phyloP scores from a whole-genome alignment of 164 flowering plant genomes.

The Liquidambar formosana region DNA sequence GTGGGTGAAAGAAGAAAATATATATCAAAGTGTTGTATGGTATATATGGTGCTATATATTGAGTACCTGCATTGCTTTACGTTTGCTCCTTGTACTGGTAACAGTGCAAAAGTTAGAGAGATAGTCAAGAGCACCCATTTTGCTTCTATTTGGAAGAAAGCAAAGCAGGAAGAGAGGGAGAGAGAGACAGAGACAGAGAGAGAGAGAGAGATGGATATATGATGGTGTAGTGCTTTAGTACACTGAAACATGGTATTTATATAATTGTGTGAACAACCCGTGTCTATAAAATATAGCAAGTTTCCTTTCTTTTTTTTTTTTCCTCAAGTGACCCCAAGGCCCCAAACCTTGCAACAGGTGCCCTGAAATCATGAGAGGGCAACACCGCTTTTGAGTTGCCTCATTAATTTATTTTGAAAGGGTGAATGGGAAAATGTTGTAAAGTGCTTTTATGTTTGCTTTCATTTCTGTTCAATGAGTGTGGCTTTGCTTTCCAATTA shows the following conservation, averaged over 20 bases:
- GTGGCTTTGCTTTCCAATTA: constrained; percentile 28
- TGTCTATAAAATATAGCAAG: not conserved
- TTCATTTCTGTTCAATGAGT: constrained; percentile 28
- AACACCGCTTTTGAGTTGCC: constrained; percentile 7
- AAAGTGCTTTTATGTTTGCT: constrained; percentile 43
- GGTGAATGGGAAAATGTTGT: constrained; percentile 22
- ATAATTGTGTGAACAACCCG: not conserved
- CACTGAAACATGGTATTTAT: constrained; percentile 14
- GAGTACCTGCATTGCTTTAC: constrained; percentile 67
- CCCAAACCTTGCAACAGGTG: too few species aligned
- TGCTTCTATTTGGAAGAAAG: constrained; percentile 11
- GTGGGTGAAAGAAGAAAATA: too few species aligned
- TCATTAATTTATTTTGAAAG: constrained; percentile 5
- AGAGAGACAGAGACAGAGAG: too few species aligned
- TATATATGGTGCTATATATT: too few species aligned
- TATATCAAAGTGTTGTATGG: too few species aligned
- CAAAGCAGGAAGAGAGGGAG: too few species aligned
- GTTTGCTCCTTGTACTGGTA: constrained; percentile 46
- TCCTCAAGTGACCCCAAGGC: too few species aligned
- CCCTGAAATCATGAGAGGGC: too few species aligned
- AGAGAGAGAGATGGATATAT: not conserved
- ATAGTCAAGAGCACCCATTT: constrained; percentile 71
- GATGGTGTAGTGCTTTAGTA: not conserved
- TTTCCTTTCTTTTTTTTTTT: too few species aligned
- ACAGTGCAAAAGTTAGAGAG: constrained; percentile 63